phyloP scores from a whole-genome alignment of 2,329 filamentous ascomycete species.

The Claviceps cyperi region DNA sequence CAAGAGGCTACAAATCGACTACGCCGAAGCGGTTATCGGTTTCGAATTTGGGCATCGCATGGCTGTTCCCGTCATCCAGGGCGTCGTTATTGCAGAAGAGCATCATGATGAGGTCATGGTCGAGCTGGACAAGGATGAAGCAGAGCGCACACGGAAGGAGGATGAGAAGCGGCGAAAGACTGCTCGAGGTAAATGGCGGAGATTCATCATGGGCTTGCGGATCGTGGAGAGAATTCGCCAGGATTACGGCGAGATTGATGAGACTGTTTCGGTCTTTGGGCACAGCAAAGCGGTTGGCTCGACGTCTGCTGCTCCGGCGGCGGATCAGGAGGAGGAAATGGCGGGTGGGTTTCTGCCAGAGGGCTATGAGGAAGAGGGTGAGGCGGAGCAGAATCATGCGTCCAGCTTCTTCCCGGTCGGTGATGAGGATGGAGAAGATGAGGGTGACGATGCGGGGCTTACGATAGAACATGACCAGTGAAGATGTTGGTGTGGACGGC shows the following conservation, averaged over 20 bases:
- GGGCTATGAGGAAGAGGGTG: conserved; percentile 35
- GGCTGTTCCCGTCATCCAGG: conserved; percentile 82
- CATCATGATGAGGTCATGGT: conserved; percentile 60
- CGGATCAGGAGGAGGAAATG: conserved; percentile 32
- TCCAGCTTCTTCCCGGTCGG: conserved; percentile 35
- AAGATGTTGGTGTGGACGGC: too few species aligned
- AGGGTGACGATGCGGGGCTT: conserved; percentile 18
- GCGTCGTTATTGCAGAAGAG: conserved; percentile 76
- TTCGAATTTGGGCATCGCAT: conserved; percentile 95
- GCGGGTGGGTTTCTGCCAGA: conserved; percentile 48
- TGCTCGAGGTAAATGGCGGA: conserved; percentile 67
- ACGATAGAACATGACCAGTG: conserved; percentile 18
- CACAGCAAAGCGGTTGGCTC: conserved; percentile 22
- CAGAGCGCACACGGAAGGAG: conserved; percentile 62
- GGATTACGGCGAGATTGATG: conserved; percentile 56
- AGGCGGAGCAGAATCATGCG: conserved; percentile 19
- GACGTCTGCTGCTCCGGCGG: conserved; percentile 9
- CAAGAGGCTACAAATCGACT: conserved; percentile 72
- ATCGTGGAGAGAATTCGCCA: conserved; percentile 63
- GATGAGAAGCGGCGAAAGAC: conserved; percentile 67
- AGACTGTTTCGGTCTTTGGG: conserved; percentile 38
- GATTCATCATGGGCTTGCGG: conserved; percentile 70
- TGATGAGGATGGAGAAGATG: conserved; percentile 27
- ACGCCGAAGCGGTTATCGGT: conserved; percentile 84
- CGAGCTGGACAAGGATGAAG: conserved; percentile 65